Percentiles rank a stretch among this genome's conserved stretches.
phyloP scores from a whole-genome alignment of 352 stramenopile genomes.

The Phytophthora cactorum region DNA sequence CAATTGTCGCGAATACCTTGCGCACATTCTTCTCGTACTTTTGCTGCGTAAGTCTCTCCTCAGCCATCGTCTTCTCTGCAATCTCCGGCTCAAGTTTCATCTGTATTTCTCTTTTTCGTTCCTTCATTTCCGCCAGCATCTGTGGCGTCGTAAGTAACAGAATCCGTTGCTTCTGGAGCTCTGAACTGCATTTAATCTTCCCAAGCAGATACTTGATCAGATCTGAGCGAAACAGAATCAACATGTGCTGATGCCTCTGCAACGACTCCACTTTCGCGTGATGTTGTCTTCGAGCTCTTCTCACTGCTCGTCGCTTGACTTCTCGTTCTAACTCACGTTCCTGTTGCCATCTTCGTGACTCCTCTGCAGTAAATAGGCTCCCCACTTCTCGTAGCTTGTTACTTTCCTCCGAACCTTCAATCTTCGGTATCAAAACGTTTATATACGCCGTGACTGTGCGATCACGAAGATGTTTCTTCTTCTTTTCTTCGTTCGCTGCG shows the following conservation, averaged over 20 bases:
- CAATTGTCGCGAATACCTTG: conserved; percentile 57
- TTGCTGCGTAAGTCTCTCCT: conserved; percentile 24
- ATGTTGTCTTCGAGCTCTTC: conserved; percentile 47
- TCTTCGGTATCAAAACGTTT: conserved; percentile 41
- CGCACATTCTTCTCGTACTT: conserved; percentile 47
- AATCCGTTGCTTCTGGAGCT: conserved; percentile 65
- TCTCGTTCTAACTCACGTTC: conserved; percentile 55
- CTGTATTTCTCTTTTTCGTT: conserved; percentile 29
- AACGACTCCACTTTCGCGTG: conserved; percentile 46
- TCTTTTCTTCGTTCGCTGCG: conserved; percentile 44
- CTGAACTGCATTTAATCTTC: conserved; percentile 55
- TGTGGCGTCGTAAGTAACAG: conserved; percentile 61
- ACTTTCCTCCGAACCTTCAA: conserved; percentile 11
- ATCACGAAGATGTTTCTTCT: conserved; percentile 44
- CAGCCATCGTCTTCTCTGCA: conserved; percentile 46
- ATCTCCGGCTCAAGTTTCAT: conserved; percentile 57
- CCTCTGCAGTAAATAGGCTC: conserved; percentile 56
- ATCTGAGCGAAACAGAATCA: conserved; percentile 52
- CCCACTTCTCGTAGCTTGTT: conserved; percentile 39
- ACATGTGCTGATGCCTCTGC: conserved; percentile 52
- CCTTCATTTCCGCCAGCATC: conserved; percentile 47
- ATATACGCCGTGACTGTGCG: conserved; percentile 47
- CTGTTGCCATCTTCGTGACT: conserved; percentile 52
- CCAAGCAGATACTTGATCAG: conserved; percentile 54
- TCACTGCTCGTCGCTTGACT: conserved; percentile 40